Conservation (phyloP, 2,329 filamentous ascomycete species). For the Cryphonectria parasitica region DNA sequence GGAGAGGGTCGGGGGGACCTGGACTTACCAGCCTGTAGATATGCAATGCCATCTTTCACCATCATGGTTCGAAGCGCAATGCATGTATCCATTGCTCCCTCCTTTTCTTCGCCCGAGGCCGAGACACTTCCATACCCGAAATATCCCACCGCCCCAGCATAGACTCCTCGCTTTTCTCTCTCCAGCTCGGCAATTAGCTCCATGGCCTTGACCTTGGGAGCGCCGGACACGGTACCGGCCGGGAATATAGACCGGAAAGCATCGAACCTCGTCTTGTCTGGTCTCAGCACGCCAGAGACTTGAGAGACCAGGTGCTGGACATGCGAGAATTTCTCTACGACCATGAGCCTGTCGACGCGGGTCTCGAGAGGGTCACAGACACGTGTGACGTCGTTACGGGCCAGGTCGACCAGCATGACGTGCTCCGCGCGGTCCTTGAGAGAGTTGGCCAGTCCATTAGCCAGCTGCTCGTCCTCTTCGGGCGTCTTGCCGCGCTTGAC, state of each 20-base stretch:
- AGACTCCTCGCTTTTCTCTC: conserved; percentile 90
- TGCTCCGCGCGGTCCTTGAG: conserved; percentile 94
- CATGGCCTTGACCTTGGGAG: conserved; percentile 96
- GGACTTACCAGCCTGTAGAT: conserved; percentile 74
- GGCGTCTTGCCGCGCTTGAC: conserved; percentile 82
- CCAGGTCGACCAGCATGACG: conserved; percentile 96
- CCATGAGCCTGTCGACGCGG: conserved; percentile 91
- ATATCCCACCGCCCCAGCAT: conserved; percentile 95
- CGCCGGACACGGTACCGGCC: conserved; percentile 91
- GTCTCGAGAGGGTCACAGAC: conserved; percentile 91
- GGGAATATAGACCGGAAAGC: conserved; percentile 97
- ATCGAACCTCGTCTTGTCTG: conserved; percentile 87
- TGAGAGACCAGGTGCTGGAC: conserved; percentile 97
- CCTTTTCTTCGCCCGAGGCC: conserved; percentile 62
- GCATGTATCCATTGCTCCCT: conserved; percentile 91
- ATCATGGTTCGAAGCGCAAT: conserved; percentile 89
- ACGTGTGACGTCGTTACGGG: conserved; percentile 94
- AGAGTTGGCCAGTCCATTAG: conserved; percentile 74
- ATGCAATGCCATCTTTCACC: conserved; percentile 86
- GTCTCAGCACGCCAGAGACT: conserved; percentile 85
- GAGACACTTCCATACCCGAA: conserved; percentile 84
- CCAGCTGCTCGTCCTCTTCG: conserved; percentile 80
- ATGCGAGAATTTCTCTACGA: conserved; percentile 91
- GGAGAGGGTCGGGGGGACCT: neutral
- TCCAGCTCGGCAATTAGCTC: conserved; percentile 95